Percentiles rank a stretch among this genome's conserved stretches.
Conservation (phyloP, 2,329 filamentous ascomycete species). For the Exophiala viscosa region DNA sequence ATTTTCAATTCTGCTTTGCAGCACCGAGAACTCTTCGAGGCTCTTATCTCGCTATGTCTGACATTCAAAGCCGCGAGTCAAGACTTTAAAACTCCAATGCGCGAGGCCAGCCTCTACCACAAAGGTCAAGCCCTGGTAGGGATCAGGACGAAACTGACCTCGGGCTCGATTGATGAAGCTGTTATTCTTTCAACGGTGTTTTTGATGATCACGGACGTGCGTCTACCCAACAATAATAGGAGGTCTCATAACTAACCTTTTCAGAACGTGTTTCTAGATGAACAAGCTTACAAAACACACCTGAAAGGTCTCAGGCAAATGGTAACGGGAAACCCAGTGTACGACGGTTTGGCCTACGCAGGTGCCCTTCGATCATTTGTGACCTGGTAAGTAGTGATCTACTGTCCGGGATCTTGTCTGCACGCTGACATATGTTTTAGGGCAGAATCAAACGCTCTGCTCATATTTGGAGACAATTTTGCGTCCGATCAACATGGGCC, state of each 20-base stretch:
- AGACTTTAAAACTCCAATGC: conserved; percentile 9
- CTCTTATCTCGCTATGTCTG: conserved; percentile 16
- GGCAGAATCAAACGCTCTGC: conserved; percentile 20
- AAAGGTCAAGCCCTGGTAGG: conserved; percentile 15
- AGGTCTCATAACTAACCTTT: background rate
- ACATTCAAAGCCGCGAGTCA: conserved; percentile 17
- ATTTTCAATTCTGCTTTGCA: conserved; percentile 16
- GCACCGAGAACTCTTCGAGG: conserved; percentile 20
- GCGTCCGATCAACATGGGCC: background rate
- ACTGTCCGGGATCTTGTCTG: background rate
- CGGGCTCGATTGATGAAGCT: conserved; percentile 16
- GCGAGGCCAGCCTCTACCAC: conserved; percentile 15
- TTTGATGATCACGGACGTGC: conserved; percentile 23
- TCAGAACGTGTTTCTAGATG: conserved; percentile 21
- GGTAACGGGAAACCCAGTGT: conserved; percentile 1
- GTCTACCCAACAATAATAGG: background rate
- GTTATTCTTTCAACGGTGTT: conserved; percentile 20
- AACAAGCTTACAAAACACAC: conserved; percentile 17
- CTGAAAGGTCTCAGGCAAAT: conserved; percentile 18
- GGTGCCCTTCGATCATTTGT: conserved; percentile 15
- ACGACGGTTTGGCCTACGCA: background rate
- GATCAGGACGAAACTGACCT: conserved; percentile 12
- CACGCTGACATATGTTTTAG: background rate
- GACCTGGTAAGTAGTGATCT: conserved; percentile 11
- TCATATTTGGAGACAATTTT: conserved; percentile 15